Evolutionary conservation across 306 rosid genomes (phyloP).

Genomic region (Lagenaria siceraria): DNA sequence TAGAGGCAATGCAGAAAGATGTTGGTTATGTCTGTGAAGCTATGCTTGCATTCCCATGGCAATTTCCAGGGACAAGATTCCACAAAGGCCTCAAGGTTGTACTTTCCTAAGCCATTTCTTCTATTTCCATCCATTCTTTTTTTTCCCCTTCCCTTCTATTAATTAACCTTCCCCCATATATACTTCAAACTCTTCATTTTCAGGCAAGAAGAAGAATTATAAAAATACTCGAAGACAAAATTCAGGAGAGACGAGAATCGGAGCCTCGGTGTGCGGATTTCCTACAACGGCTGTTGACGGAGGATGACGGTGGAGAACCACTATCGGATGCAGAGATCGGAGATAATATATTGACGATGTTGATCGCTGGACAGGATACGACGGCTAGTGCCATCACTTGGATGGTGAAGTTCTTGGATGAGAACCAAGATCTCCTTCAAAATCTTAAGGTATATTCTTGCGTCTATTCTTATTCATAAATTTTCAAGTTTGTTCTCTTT

Average conservation of each 20-base stretch:
- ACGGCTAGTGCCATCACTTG: conserved; percentile 75
- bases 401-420: conserved; percentile 83
- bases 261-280: conserved; percentile 29
- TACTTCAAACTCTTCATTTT: neutral
- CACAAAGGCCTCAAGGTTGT: conserved; percentile 63
- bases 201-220: conserved; percentile 65
- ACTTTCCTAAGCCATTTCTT: neutral
- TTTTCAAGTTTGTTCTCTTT: no score
- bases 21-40: conserved; percentile 47
- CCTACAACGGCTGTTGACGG: conserved; percentile 35
- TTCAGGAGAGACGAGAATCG: conserved; percentile 32
- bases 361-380: conserved; percentile 73
- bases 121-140: neutral
- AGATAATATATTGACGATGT: conserved; percentile 76
- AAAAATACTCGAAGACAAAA: conserved; percentile 36
- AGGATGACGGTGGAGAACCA: conserved; percentile 12
- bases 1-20: conserved; percentile 35
- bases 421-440: conserved; percentile 44
- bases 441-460: conserved; percentile 18
- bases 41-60: conserved; percentile 64
- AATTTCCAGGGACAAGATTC: conserved; percentile 59
- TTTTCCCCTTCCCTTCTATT: no score
- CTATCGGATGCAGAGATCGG: conserved; percentile 53
- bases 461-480: no score
- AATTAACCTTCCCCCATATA: no score